Evolutionary conservation across 768 basidiomycete species (phyloP).

Genomic region (Lactarius vividus): DNA sequence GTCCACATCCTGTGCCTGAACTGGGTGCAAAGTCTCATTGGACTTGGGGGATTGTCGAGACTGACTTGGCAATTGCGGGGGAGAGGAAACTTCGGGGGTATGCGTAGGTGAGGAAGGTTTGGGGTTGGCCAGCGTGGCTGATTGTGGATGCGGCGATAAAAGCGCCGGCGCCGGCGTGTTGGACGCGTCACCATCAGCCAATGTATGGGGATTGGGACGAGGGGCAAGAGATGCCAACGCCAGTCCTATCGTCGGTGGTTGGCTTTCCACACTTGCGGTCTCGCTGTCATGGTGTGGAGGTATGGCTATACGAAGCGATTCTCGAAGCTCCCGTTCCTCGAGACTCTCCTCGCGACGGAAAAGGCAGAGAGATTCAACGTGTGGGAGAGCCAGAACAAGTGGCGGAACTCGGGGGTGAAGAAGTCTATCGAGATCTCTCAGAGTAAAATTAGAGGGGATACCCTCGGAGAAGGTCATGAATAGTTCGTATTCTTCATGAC

Average conservation of each 20-base stretch:
- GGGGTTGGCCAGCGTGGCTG: background rate
- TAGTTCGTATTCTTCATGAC: slow-evolving; percentile 34
- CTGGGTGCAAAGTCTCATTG: background rate
- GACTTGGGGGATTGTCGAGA: background rate
- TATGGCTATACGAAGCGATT: slow-evolving; percentile 39
- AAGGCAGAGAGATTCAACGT: slow-evolving; percentile 58
- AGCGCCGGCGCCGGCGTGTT: background rate
- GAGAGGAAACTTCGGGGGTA: background rate
- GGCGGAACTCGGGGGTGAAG: slow-evolving; percentile 82
- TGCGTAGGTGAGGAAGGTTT: background rate
- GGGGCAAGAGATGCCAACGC: background rate
- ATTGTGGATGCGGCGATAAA: background rate
- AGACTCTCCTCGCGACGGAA: slow-evolving; percentile 60
- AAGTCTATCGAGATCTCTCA: slow-evolving; percentile 49
- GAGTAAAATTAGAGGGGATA: slow-evolving; percentile 9
- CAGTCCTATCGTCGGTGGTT: background rate
- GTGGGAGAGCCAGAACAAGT: slow-evolving; percentile 62
- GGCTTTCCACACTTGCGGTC: background rate
- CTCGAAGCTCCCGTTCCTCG: slow-evolving; percentile 54
- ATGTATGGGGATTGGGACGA: background rate
- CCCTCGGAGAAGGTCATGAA: slow-evolving; percentile 4
- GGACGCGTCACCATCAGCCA: background rate
- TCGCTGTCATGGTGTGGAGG: slow-evolving; percentile 6
- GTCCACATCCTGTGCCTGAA: background rate
- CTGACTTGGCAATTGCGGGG: background rate